These are phyloP conservation scores for Lojkania enalia DNA, from an alignment of 2,329 filamentous ascomycete species.

Conservation along the genomic window DNA sequence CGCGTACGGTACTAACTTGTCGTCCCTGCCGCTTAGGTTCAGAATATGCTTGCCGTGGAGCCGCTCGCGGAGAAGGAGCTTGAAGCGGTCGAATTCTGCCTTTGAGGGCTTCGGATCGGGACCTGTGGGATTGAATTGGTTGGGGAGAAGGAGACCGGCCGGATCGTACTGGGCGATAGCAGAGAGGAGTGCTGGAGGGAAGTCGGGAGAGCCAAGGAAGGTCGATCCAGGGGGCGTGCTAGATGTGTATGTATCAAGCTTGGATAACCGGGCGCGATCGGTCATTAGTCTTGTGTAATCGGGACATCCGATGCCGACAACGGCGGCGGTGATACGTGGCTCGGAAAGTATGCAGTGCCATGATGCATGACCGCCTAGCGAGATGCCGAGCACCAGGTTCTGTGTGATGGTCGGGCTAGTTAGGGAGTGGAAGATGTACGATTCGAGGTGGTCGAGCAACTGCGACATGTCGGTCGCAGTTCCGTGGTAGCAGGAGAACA, in stretches of 20 bases:
- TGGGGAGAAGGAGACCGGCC: conserved; percentile 67
- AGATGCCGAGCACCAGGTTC: conserved; percentile 80
- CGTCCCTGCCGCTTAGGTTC: conserved; percentile 62
- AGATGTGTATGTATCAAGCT: conserved; percentile 62
- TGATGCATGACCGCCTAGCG: conserved; percentile 81
- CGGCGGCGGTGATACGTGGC: conserved; percentile 73
- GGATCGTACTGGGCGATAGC: conserved; percentile 72
- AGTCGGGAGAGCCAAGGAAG: conserved; percentile 78
- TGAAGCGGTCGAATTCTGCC: conserved; percentile 40
- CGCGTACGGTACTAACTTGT: conserved; percentile 73
- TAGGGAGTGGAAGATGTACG: conserved; percentile 66
- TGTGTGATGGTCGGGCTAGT: conserved; percentile 53
- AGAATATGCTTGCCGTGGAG: conserved; percentile 48
- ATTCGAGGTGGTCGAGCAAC: conserved; percentile 35
- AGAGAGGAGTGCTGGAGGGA: conserved; percentile 69
- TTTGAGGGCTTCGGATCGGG: conserved; percentile 33
- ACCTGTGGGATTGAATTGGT: conserved; percentile 25
- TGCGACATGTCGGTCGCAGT: neutral
- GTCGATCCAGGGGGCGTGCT: conserved; percentile 59
- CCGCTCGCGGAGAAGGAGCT: conserved; percentile 46
- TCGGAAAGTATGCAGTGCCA: conserved; percentile 85
- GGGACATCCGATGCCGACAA: conserved; percentile 84
- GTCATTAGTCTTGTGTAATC: conserved; percentile 82
- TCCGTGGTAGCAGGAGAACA: conserved; percentile 71
- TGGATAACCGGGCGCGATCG: conserved; percentile 74